A percentile compares a stretch with the other conserved stretches of the same genome.
phyloP scores from a whole-genome alignment of 257 asterid genomes.

The Agastache rugosa region DNA sequence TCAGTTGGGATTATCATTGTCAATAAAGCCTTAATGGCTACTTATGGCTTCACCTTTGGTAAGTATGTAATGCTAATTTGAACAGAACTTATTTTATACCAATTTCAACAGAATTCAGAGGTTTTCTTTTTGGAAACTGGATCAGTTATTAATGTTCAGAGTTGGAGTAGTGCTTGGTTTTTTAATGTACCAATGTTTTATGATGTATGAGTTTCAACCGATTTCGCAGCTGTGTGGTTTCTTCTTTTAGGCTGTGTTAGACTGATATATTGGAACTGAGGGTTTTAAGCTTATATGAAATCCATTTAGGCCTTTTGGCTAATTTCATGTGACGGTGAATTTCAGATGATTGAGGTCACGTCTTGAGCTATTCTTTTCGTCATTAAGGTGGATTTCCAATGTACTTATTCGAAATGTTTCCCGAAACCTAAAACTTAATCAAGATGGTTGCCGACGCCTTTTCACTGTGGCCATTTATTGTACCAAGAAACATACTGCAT shows the following conservation, averaged over 20 bases:
- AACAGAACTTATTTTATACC: neutral
- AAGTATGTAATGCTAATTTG: constrained; percentile 29
- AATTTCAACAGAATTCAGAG: constrained; percentile 19
- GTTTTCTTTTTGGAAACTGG: neutral
- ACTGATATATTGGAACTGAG: constrained; percentile 4
- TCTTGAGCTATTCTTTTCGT: neutral
- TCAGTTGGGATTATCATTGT: constrained; percentile 97
- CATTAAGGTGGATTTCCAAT: neutral
- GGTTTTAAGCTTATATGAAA: neutral
- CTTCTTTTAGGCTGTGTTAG: neutral
- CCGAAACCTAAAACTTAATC: constrained; percentile 1
- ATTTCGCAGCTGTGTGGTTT: constrained; percentile 13
- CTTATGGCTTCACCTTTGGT: constrained; percentile 95
- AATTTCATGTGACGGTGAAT: neutral
- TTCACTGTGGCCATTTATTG: constrained; percentile 1
- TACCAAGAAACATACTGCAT: neutral
- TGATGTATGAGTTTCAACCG: constrained; percentile 13
- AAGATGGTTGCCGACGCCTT: constrained; percentile 1
- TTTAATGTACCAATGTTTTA: neutral
- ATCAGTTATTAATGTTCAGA: constrained; percentile 3
- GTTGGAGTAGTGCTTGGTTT: constrained; percentile 20
- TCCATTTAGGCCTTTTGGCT: neutral
- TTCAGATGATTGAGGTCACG: neutral
- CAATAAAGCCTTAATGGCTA: constrained; percentile 95
- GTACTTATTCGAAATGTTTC: neutral